Evolutionary conservation across 108 stramenopile species (phyloP), one percentile per base, ranked within the genome.

Genomic region (Bacterosira constricta): DNA sequence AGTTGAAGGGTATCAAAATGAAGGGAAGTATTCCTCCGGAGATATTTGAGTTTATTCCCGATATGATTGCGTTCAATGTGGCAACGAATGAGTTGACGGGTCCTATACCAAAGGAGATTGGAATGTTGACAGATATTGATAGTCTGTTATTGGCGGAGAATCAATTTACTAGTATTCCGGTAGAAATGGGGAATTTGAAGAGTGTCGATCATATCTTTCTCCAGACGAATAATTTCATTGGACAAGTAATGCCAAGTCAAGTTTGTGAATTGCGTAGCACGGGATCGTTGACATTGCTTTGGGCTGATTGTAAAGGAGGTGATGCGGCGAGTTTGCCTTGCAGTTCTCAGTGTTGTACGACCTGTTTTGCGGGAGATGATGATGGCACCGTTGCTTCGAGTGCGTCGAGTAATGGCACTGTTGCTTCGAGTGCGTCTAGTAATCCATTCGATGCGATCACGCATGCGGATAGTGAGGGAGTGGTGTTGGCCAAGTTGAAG

Each of bases 121-220:
- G 81, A 42, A 37, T 34, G 8, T 34, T 72, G 38, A 42, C 60
- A 63, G 54, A 39, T n/a, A 23, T 63, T 4, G 45, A 55, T 6
- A 54, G 44, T 23, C 26, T 72, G 11, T 61, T 63, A 21, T 53
- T 72, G 26, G 71, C 52, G 23, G 60, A 70, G 13, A 88, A 81
- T 54, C 35, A 54, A 17, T 64, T 89, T 13, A 86, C 79, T 9
- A 80, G 84, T 7, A 72, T 90, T 15, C 89, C 89, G 5, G 17
- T 77, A 1, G 75, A 83, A 34, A 62, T 90, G 53, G 85, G 83
- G 6, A 54, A 32, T 12, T 39, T 72, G 53, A 27, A 39, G 18
- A 45, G 17, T 2, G 32, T 51, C 30, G 54, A 54, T 34, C 60
- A 62, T 13, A 10, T 72, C 31, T 63, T 72, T 11, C 39, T 72